Evolutionary conservation across 306 rosid species (phyloP).

Genomic region (Cicer judaicum): DNA sequence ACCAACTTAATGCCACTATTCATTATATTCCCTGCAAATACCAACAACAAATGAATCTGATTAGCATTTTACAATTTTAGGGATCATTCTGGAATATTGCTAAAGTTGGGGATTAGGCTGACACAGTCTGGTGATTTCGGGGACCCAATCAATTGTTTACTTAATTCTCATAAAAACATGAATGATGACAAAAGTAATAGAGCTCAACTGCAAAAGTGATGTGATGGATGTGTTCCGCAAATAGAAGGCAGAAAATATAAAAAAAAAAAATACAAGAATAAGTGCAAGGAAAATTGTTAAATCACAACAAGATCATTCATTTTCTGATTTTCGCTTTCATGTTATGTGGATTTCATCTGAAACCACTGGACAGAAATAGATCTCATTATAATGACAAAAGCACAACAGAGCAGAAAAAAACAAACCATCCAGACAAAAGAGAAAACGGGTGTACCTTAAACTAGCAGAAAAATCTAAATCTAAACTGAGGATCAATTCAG

Average conservation of each 20-base stretch:
- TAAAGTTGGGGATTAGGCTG: background rate
- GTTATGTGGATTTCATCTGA: slow-evolving; percentile 24
- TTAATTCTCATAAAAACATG: background rate
- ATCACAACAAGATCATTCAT: slow-evolving; percentile 18
- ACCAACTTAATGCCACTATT: background rate
- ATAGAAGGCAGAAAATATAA: slow-evolving; percentile 20
- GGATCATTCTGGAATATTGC: background rate
- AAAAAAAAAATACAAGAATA: slow-evolving; percentile 17
- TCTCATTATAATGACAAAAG: slow-evolving; percentile 12
- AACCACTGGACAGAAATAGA: slow-evolving; percentile 28
- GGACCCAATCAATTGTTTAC: background rate
- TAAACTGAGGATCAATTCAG: background rate
- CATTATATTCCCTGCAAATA: background rate
- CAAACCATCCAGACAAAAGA: slow-evolving; percentile 2
- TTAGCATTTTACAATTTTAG: background rate
- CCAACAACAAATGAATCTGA: background rate
- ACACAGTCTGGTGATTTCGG: background rate
- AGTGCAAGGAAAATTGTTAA: slow-evolving; percentile 9
- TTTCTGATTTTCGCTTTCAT: background rate
- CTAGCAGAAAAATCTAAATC: slow-evolving; percentile 17
- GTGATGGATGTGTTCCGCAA: slow-evolving; percentile 2
- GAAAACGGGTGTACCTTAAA: slow-evolving; percentile 18
- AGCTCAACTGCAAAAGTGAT: slow-evolving; percentile 30
- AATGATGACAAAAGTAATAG: slow-evolving; percentile 31
- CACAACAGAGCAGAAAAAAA: background rate